phyloP scores from a whole-genome alignment of 345 rosid species.

The Eucalyptus viminalis region DNA sequence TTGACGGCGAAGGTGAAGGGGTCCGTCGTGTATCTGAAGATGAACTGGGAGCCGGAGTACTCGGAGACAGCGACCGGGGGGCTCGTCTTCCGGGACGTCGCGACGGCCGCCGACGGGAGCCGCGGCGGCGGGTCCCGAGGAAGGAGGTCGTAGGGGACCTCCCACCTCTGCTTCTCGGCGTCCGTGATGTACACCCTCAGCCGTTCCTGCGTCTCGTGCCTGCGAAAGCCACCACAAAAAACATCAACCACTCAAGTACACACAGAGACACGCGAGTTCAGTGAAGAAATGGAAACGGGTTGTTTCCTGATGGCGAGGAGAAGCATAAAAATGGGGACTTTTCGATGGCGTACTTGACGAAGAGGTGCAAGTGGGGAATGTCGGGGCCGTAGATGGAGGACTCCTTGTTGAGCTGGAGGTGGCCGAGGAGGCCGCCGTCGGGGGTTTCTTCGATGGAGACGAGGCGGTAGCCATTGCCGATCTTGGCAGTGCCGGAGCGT shows the following conservation, averaged over 20 bases:
- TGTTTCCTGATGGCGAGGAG: not conserved
- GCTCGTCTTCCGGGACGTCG: constrained; percentile 27
- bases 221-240: not conserved
- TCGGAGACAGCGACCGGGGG: constrained; percentile 33
- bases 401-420: constrained; percentile 68
- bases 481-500: constrained; percentile 17
- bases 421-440: constrained; percentile 67
- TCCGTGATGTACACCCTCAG: constrained; percentile 85
- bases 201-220: constrained; percentile 75
- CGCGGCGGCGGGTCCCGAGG: constrained; percentile 60
- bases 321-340: not conserved
- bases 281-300: not conserved
- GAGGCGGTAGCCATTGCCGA: constrained; percentile 86
- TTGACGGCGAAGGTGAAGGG: constrained; percentile 88
- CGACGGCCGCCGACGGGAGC: constrained; percentile 25
- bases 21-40: constrained; percentile 51
- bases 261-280: not conserved
- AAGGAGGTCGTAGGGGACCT: constrained; percentile 78
- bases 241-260: not conserved
- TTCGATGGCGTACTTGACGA: constrained; percentile 51
- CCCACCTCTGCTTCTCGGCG: constrained; percentile 86
- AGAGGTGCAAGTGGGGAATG: constrained; percentile 63
- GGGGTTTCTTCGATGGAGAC: constrained; percentile 64
- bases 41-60: constrained; percentile 49
- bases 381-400: constrained; percentile 80